Percentiles rank a stretch among this genome's conserved stretches.
These are phyloP conservation scores for Suillus hirtellus DNA, from an alignment of 768 basidiomycete genomes.

Conservation along the genomic window DNA sequence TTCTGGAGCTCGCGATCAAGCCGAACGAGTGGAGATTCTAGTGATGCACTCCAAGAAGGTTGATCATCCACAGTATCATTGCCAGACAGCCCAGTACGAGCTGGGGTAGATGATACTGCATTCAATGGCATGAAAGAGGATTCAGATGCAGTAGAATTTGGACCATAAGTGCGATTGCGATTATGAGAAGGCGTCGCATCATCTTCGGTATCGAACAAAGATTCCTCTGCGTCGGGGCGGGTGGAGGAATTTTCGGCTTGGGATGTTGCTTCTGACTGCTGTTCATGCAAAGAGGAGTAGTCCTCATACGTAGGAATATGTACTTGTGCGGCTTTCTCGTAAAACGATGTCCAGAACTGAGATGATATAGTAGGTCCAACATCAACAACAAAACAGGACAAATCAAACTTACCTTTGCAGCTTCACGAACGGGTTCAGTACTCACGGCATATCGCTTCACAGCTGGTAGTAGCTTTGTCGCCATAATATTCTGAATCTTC, in stretches of 20 bases:
- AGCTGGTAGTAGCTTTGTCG: slow-evolving; percentile 78
- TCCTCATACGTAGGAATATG: slow-evolving; percentile 77
- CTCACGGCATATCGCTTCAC: slow-evolving; percentile 88
- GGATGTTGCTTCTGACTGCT: slow-evolving; percentile 38
- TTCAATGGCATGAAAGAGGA: slow-evolving; percentile 74
- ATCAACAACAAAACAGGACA: background rate
- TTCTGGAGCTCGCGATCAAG: slow-evolving; percentile 63
- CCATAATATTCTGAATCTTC: slow-evolving; percentile 81
- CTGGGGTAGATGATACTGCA: slow-evolving; percentile 80
- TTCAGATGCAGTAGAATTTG: slow-evolving; percentile 57
- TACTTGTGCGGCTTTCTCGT: slow-evolving; percentile 89
- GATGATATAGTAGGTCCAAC: background rate
- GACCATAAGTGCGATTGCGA: slow-evolving; percentile 28
- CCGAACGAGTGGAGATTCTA: slow-evolving; percentile 73
- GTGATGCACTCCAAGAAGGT: slow-evolving; percentile 69
- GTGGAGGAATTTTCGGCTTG: slow-evolving; percentile 13
- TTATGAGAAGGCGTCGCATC: slow-evolving; percentile 17
- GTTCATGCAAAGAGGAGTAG: slow-evolving; percentile 56
- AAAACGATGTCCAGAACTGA: slow-evolving; percentile 97
- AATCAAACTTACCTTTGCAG: slow-evolving; percentile 68
- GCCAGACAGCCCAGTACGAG: slow-evolving; percentile 35
- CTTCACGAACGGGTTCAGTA: slow-evolving; percentile 86
- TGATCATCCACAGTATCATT: slow-evolving; percentile 47
- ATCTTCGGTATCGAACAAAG: slow-evolving; percentile 15
- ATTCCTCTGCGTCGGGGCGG: slow-evolving; percentile 17